These are phyloP conservation scores for Stagonosporopsis chrysanthemi DNA, from an alignment of 2,329 filamentous ascomycete genomes.

Conservation along the genomic window DNA sequence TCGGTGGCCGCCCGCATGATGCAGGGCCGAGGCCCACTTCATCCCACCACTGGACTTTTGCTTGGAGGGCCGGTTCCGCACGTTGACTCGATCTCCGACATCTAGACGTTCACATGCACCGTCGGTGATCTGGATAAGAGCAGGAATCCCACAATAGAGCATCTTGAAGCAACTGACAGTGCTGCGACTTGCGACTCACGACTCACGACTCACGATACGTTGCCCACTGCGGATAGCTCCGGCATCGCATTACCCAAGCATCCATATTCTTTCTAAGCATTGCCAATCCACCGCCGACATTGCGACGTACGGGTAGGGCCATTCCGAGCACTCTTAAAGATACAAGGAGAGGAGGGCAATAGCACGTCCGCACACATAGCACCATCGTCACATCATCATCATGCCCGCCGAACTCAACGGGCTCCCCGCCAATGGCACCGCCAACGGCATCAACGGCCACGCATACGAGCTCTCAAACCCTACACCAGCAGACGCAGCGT, in stretches of 20 bases:
- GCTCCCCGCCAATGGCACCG: constrained; percentile 26
- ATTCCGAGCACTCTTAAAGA: not conserved
- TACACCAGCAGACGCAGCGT: constrained; percentile 48
- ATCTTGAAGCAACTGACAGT: not conserved
- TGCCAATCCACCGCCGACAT: constrained; percentile 16
- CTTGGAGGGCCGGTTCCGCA: constrained; percentile 18
- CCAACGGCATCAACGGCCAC: constrained; percentile 21
- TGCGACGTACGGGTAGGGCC: constrained; percentile 7
- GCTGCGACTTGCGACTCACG: not conserved
- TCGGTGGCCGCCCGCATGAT: constrained; percentile 8
- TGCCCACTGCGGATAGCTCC: constrained; percentile 22
- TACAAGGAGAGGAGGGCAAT: not conserved
- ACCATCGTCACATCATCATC: constrained; percentile 4
- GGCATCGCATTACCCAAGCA: constrained; percentile 36
- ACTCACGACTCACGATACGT: not conserved
- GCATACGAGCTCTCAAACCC: constrained; percentile 28
- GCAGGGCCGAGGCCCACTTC: constrained; percentile 19
- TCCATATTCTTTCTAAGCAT: constrained; percentile 32
- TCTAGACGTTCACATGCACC: constrained; percentile 11
- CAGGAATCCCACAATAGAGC: not conserved
- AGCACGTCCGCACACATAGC: not conserved
- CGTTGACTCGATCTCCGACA: constrained; percentile 10
- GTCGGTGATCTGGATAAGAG: not conserved
- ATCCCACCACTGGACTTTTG: constrained; percentile 17
- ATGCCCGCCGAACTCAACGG: constrained; percentile 38